Evolutionary conservation across 1,139 yeast genomes (phyloP), one percentile per base, ranked within the genome.

Genomic region (Kurtzmaniella quercitrusa): DNA sequence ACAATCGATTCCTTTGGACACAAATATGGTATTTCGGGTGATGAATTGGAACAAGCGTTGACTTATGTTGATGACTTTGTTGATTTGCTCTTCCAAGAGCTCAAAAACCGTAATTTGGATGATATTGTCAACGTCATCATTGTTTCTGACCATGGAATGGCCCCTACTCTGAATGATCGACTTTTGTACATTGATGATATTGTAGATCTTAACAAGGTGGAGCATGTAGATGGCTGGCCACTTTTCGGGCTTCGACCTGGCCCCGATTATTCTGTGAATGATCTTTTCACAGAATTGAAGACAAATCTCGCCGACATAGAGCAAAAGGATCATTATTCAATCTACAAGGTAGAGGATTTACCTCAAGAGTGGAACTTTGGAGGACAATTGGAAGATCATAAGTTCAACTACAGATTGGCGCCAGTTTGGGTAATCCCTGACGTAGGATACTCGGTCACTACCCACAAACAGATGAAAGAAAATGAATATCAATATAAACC

Each of bases 141-240:
- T 41, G 85, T 90, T 1, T 87, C 96, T 43, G 96, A 90, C 58
- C 96, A 90, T 59, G 97, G 97, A 6, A 89, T 90, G 96, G 85
- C 95, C 0, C 94, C 95, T 2, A 85, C 95, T 1, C 77, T 89
- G 0, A 77, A 81, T 48, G 72, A 75, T 15, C 66, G 96, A 44
- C 58, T 85, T 8, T 65, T 87, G 1, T 81, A 78, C 52, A 62
- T 88, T 45, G 95, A 87, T 57, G 93, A 87, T 51, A 50, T 85
- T 15, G 63, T 87, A 8, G 82, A 83, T 53, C 50, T 75, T 49
- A 54, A 61, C 2, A 66, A 73, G 39, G 72, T 86, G 41, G 83
- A 81, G 45, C 82, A 82, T 55, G 65, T 76, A 37, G 93, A 85
- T 57, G 95, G 95, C n/a, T 86, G 94, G 91, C 95, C 96, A n/a